phyloP scores from a whole-genome alignment of 1,139 yeast genomes.

The Ogataea hybrid region DNA sequence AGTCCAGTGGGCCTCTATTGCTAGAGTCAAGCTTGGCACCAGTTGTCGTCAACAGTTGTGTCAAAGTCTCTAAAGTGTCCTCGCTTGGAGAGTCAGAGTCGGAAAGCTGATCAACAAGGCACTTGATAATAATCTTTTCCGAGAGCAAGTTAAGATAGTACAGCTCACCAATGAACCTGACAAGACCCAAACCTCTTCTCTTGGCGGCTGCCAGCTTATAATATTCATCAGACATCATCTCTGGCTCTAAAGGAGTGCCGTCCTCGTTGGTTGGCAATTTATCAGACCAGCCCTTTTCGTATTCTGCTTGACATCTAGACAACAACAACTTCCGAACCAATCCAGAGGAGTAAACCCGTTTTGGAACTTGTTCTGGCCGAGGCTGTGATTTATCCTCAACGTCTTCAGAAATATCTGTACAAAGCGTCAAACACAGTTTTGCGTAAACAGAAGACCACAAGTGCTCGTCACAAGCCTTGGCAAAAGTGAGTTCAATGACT shows the following conservation, averaged over 20 bases:
- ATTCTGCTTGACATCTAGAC: slow-evolving; percentile 88
- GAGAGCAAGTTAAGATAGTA: slow-evolving; percentile 77
- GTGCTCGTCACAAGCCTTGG: slow-evolving; percentile 97
- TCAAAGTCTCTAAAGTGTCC: slow-evolving; percentile 86
- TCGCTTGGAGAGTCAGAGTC: slow-evolving; percentile 73
- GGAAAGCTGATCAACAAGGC: slow-evolving; percentile 67
- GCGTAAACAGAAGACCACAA: slow-evolving; percentile 99
- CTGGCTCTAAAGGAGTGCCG: slow-evolving; percentile 77
- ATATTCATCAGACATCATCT: slow-evolving; percentile 95
- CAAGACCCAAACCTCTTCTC: slow-evolving; percentile 97
- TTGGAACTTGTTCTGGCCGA: slow-evolving; percentile 15
- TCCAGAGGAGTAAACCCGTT: slow-evolving; percentile 18
- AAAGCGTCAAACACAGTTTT: slow-evolving; percentile 85
- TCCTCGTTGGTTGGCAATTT: slow-evolving; percentile 79
- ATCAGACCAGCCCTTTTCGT: slow-evolving; percentile 94
- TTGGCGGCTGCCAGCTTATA: slow-evolving; percentile 90
- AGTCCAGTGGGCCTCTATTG: slow-evolving; percentile 45
- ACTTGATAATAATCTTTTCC: slow-evolving; percentile 73
- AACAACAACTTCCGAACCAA: slow-evolving; percentile 82
- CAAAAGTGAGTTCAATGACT: slow-evolving; percentile 83
- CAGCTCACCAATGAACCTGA: slow-evolving; percentile 93
- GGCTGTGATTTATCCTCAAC: slow-evolving; percentile 50
- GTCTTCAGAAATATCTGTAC: slow-evolving; percentile 64
- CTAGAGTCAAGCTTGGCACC: slow-evolving; percentile 73
- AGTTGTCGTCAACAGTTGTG: slow-evolving; percentile 84